Base-by-base conservation (phyloP, 1,284 basidiomycete species). In the Malassezia arunalokei region DNA sequence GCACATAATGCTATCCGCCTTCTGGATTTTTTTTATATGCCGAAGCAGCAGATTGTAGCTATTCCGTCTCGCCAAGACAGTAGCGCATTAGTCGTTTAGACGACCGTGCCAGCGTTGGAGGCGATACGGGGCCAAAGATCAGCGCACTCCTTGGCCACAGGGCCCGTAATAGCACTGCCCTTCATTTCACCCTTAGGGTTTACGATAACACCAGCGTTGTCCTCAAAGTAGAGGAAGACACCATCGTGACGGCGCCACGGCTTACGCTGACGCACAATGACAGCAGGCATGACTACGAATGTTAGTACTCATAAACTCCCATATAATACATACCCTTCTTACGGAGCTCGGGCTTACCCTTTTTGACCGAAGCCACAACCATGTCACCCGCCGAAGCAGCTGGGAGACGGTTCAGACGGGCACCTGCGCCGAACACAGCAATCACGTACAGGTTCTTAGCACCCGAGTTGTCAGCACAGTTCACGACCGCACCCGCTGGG, bases 161-260 rank as follows among this genome's bases (percentile, higher is more conserved):
- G 94, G 64, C 92, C 92, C 63, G 92, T 91, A 77, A 99, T 98
- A 68, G 91, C 72, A 49, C 68, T 70, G 57, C 92, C 92, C 82
- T 99, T 99, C 92, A 99, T 98, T 80, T 99, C 92, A 74, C 94
- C 92, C 82, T 96, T 96, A 73, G 88, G 87, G 81, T 96, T 96
- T 73, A 74, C 65, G 55, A 65, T 66, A 48, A 69, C 67, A 62
- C 66, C 65, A 49, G 63, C 63, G 64, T 69, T 71, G 64, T 68
- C 60, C 85, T 92, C 92, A 66, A 98, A 98, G 82, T 95, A 95
- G 75, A 98, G 85, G 84, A 95, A 95, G 64, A 96, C 87, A 77
- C 92, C 92, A 75, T 99, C 92, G 77, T 83, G 82, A 79, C 92
- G 81, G 73, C 94, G 85, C 92, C 92, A 99, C 59, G 92, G 82